Conservation (phyloP, 495 filamentous ascomycete genomes). For the Tuber aestivum region DNA sequence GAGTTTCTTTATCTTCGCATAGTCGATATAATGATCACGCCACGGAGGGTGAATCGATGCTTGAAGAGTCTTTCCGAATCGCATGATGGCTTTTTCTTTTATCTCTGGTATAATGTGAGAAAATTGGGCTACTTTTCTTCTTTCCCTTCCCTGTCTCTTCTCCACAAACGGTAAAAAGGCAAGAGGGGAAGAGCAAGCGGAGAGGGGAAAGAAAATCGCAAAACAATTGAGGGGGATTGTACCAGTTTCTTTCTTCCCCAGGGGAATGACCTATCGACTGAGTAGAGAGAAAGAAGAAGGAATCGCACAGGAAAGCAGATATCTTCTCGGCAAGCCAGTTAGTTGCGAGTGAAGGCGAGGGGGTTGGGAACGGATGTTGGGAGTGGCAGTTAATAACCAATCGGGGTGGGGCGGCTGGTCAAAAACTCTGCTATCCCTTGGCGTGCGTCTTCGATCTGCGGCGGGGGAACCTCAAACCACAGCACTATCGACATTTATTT, state of each 20-base stretch:
- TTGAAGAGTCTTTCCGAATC: conserved; percentile 81
- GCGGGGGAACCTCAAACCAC: not conserved
- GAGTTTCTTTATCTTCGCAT: conserved; percentile 80
- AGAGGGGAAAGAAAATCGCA: not conserved
- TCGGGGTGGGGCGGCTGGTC: not conserved
- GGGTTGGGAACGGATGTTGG: not conserved
- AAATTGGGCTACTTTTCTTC: not conserved
- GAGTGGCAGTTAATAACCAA: not conserved
- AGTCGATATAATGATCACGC: conserved; percentile 91
- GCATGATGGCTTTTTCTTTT: conserved; percentile 55
- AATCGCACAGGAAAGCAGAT: not conserved
- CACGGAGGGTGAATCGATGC: conserved; percentile 79
- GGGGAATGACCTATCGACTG: not conserved
- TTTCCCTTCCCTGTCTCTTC: not conserved
- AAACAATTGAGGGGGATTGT: not conserved
- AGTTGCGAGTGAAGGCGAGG: not conserved
- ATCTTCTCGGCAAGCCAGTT: not conserved
- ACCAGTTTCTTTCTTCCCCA: not conserved
- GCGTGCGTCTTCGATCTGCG: not conserved
- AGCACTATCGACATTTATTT: not conserved
- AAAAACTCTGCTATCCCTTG: conserved; percentile 1
- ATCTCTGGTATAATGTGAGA: not conserved
- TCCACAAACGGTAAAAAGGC: not conserved
- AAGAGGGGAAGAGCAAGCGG: not conserved
- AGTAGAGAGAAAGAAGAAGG: not conserved